These are phyloP conservation scores for Closterium sp. DNA, from an alignment of 139 green algal species.

Conservation along the genomic window DNA sequence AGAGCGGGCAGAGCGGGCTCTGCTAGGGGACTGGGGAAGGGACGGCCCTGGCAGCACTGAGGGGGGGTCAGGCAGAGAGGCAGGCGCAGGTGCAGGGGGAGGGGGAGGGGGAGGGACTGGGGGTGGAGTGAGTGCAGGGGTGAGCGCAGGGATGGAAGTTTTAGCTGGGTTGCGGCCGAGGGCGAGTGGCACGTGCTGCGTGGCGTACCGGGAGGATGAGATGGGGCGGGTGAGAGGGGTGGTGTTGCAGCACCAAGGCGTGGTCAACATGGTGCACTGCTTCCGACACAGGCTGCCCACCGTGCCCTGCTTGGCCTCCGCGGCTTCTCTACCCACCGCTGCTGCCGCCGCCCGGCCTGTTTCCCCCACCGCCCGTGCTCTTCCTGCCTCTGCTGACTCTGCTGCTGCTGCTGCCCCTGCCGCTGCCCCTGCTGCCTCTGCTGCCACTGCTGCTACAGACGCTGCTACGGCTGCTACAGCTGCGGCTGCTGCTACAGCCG, in stretches of 20 bases:
- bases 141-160: neutral
- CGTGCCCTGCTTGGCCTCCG: neutral
- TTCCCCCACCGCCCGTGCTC: too few relatives aligned
- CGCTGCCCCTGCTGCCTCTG: neutral
- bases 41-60: neutral
- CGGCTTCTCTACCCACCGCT: too few relatives aligned
- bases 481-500: neutral
- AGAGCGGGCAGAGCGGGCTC: neutral
- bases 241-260: conserved; percentile 20
- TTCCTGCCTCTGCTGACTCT: neutral
- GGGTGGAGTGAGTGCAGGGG: neutral
- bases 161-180: neutral
- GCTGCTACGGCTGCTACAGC: neutral
- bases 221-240: neutral
- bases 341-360: neutral
- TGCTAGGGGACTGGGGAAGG: neutral
- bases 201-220: neutral
- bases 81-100: neutral
- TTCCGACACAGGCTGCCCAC: conserved; percentile 15
- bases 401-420: neutral
- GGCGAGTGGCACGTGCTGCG: neutral
- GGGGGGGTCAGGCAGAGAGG: neutral
- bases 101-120: neutral
- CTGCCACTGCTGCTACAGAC: neutral
- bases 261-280: conserved; percentile 18